Evolutionary conservation across 352 stramenopile genomes (phyloP), one percentile per base, ranked within the genome.

Genomic region (Pythium aphanidermatum): DNA sequence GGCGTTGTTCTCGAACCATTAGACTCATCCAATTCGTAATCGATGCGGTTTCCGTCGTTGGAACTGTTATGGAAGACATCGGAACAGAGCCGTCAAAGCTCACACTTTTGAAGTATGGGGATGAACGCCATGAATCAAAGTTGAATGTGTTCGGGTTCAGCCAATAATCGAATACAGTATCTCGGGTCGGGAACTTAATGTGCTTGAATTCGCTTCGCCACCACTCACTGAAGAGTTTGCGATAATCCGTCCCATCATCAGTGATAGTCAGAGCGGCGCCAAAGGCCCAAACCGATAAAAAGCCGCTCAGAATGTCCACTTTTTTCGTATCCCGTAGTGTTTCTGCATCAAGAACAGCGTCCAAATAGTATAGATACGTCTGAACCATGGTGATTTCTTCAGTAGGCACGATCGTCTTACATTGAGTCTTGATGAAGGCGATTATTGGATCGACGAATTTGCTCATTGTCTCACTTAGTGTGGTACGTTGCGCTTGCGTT

Each of bases 81-180:
- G 76, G 25, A 7, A 87, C 74, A 7, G 70, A 85, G 7, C 75
- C 75, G 31, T 92, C 77, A 38, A 82, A 92, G 20, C 83, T 68
- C 1, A 92, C 83, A 3, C 47, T 58, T 41, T 81, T 83, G 55
- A 98, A 98, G 46, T 86, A 95, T 4, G 89, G 88, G 2, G 82
- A 96, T n/a, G 93, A 86, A 12, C 83, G 83, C 94, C 94, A 98
- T 14, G 81, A 83, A 31, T 98, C 92, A 52, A 98, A 98, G 5
- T 60, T 57, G 34, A 95, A 65, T 2, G 80, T 84, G 19, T 70
- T 83, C 0, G 88, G 81, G 43, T 98, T 93, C 19, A 98, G 70
- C 76, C 86, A 98, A 59, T 98, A 98, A 63, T 98, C 95, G 44
- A 98, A 98, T 1, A 98, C 85, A 0, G 91, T 97, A 43, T 98